These are phyloP conservation scores for Tetraselmis chui DNA, from an alignment of 139 green algal genomes.

Conservation along the genomic window DNA sequence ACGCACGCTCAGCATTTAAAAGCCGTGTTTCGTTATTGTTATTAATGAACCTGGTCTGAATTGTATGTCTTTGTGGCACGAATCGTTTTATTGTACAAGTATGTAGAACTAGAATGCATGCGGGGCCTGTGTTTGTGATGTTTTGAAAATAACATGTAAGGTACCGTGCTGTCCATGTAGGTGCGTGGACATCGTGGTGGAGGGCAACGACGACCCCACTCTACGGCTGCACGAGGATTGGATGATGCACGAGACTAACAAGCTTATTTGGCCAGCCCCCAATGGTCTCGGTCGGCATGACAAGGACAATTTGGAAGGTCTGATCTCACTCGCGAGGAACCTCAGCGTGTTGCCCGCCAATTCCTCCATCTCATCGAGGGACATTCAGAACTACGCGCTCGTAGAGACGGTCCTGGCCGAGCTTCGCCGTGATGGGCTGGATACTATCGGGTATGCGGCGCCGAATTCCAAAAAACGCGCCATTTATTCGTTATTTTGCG, in stretches of 20 bases:
- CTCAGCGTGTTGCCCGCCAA: neutral
- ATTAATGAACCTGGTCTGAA: too few relatives aligned
- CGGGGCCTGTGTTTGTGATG: too few relatives aligned
- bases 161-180: too few relatives aligned
- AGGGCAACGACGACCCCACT: neutral
- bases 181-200: neutral
- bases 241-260: neutral
- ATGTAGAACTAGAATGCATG: too few relatives aligned
- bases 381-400: neutral
- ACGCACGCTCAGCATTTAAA: too few relatives aligned
- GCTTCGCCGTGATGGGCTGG: neutral
- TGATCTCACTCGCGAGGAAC: neutral
- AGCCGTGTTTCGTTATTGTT: too few relatives aligned
- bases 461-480: too few relatives aligned
- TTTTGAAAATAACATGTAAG: too few relatives aligned
- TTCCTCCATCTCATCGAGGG: neutral
- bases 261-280: neutral
- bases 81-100: too few relatives aligned
- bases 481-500: too few relatives aligned
- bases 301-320: neutral
- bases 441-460: neutral
- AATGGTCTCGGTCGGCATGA: neutral
- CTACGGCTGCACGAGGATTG: neutral
- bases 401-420: neutral
- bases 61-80: too few relatives aligned